Base-by-base conservation (phyloP, 2,329 filamentous ascomycete genomes). In the Bertia moriformis region DNA sequence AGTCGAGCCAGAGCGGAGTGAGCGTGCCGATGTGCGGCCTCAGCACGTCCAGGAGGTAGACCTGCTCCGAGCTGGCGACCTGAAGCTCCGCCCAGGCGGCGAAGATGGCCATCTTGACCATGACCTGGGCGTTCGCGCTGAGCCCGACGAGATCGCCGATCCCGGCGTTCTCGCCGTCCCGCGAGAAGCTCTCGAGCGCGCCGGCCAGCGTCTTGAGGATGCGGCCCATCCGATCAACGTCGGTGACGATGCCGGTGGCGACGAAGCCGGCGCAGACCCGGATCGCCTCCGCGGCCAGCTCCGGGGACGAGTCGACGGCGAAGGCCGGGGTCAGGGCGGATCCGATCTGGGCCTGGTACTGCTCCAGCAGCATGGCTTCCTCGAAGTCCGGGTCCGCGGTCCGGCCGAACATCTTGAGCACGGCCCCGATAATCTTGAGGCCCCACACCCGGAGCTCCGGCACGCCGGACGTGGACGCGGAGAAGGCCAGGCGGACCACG, bases 331-430 rank as follows among this genome's bases (percentile, higher is more conserved):
- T 98, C 44, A 98, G 67, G 1, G 91, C 91, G 14, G 91, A 96
- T 50, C 88, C 88, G 53, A 98, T 98, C 54, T 98, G 91, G 4
- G 91, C 91, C 59, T 98, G 93, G 51, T 98, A 98, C 58, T 98
- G 91, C 57, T 98, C 93, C 3, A 98, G 70, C 14, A 98, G 69
- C 61, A 93, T 93, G 1, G 84, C 91, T 59, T 98, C 91, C n/a
- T 89, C 76, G 53, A 98, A 98, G 55, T 98, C 91, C 0, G 91
- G 91, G 59, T 98, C 91, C 2, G 89, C 83, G 1, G 84, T 87
- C 53, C 87, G 88, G 40, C 91, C 91, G 61, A 98, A 98, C 67
- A 95, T 86, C 65, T 88, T 93, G 38, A 98, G 66, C 5, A 96
- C 77, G 41, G 87, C 84, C 43, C 93, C 88, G 40, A 98, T 87